Evolutionary conservation across 495 filamentous ascomycete genomes (phyloP), one percentile per base, ranked within the genome.

Genomic region (Bacidia rubella): DNA sequence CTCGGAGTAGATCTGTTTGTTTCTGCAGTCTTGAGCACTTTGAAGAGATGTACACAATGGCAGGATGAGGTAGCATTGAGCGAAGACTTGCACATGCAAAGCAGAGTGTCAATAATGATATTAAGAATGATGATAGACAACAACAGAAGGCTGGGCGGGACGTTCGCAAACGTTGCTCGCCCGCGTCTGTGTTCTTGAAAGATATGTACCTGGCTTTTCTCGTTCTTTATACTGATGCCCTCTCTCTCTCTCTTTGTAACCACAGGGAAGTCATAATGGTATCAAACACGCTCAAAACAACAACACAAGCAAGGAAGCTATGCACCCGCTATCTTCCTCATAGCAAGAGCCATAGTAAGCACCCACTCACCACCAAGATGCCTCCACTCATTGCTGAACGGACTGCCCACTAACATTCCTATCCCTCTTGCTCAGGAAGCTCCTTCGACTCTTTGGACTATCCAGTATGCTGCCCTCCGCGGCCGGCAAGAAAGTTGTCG

Each of bases 371-470:
- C n/a, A n/a, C n/a, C n/a, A n/a, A n/a, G n/a, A n/a, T n/a, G n/a
- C n/a, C n/a, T n/a, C n/a, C n/a, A n/a, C 35, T 46, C 42, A 58
- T 9, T 21, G 22, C 47, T 52, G 25, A n/a, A 42, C 46, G 11
- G 49, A 55, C 29, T 47, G 52, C 43, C 58, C 52, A 47, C 58
- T 60, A 0, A 55, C 55, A 41, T 54, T 53, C 40, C 60, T 52
- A 21, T 61, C 46, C 44, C 77, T 65, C 71, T 81, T 83, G 55
- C 72, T 73, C 62, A 85, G 60, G 54, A 79, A 77, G 57, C 73
- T 74, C 29, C 72, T 63, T 26, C 74, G 68, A 26, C 69, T 62
- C 60, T 74, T 77, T 0, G 81, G 79, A 53, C 75, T 79, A 19
- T 79, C 76, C 22, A 66, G 60, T n/a, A 68, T 54, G 29, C 26